Evolutionary conservation across 129 eudicot species (phyloP), one percentile per base, ranked within the genome.

Genomic region (Artemisia argyi): DNA sequence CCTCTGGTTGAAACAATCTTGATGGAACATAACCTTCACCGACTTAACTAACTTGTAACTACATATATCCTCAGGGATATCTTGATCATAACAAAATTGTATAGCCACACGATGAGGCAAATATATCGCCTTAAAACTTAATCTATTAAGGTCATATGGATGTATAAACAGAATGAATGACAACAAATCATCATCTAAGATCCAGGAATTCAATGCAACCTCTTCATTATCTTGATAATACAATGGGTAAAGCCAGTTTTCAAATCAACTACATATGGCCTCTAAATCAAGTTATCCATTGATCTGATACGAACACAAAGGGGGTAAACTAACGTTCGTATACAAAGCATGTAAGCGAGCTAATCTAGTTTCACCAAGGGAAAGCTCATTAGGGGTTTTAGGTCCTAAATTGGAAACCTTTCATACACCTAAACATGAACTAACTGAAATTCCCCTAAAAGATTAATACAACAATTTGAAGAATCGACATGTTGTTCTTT

Each of bases 381-480:
- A 8, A 26, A 78, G 66, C 64, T 55, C 62, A 16, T 78, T 77
- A 0, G 82, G 79, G 17, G 28, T 15, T 3, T 24, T 61, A 11
- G 82, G 86, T 18, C 67, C 67, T 32, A 8, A 39, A 2, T 2
- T 42, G 82, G 77, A 44, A 83, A 77, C 53, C 83, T 60, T 50
- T 86, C 91, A 72, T 65, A 83, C n/a, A 65, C 85, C 91, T 84
- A 80, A 55, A 78, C 64, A 50, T 70, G 87, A 52, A 80, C 66
- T 16, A 86, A 52, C 69, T 65, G 81, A 63, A 86, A 83, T 46
- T 83, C 79, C 20, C 75, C 85, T 6, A 65, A 35, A 42, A 67
- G 49, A 47, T 30, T 78, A 6, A 70, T 54, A 73, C 71, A 49
- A 62, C 4, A 0, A 50, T 30, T 57, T 28, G 39, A 76, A 47